phyloP scores from a whole-genome alignment of 306 rosid genomes.

The Gillenia trifoliata region DNA sequence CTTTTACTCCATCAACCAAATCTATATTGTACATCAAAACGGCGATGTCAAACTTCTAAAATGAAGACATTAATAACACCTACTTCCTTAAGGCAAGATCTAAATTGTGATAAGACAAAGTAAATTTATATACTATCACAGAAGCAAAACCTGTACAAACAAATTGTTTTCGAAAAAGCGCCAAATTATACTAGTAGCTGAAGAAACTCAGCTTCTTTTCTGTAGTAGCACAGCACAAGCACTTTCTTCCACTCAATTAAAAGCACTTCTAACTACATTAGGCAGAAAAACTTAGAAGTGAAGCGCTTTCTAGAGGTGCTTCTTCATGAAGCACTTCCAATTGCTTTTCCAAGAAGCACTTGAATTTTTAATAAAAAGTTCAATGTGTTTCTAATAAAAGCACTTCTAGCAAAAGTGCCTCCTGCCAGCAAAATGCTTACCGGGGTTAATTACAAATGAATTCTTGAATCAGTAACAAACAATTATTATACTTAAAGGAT shows the following conservation, averaged over 20 bases:
- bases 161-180: neutral
- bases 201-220: neutral
- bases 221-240: neutral
- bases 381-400: too few species aligned
- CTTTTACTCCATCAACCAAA: slow-evolving; percentile 25
- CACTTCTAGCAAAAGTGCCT: neutral
- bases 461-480: neutral
- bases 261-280: neutral
- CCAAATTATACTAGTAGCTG: neutral
- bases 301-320: neutral
- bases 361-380: neutral
- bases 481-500: neutral
- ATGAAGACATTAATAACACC: slow-evolving; percentile 8
- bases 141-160: neutral
- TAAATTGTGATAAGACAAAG: neutral
- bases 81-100: slow-evolving; percentile 8
- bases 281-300: neutral
- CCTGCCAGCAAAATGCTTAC: neutral
- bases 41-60: slow-evolving; percentile 13
- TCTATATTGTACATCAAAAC: slow-evolving; percentile 28
- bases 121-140: neutral
- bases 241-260: neutral
- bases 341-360: neutral
- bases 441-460: neutral
- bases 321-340: neutral